Evolutionary conservation across 768 basidiomycete genomes (phyloP), one percentile per base, ranked within the genome.

Genomic region (Leccinum longicurvipes): DNA sequence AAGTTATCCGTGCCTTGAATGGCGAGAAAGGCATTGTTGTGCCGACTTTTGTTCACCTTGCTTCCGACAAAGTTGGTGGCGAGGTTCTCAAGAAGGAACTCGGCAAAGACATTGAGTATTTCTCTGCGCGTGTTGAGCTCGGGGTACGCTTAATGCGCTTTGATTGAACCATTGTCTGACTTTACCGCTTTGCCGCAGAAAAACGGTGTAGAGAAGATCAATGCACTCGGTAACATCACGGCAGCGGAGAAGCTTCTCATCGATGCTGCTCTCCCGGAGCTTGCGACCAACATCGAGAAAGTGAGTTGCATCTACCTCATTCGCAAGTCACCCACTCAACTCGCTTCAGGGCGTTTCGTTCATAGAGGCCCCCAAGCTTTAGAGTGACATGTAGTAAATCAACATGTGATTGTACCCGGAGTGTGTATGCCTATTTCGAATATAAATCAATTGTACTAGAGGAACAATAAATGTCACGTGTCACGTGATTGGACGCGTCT

Each of bases 1-100:
- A 92, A 68, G 76, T 98, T 67, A 79, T 98, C 67, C 82, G 85
- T 42, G 96, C 95, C 21, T 51, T 91, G 61, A 87, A 86, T 57
- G 93, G 94, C 62, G 92, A 94, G 79, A 89, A 88, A 75, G 90
- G 88, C 55, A 85, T 96, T 63, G 73, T 92, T 52, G 82, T 85
- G 1, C 94, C 93, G 4, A 89, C 85, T 59, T 98, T 87, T 65
- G 89, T 99, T 65, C 80, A 88, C 76, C 84, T 87, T 63, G 74
- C 73, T 53, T 86, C 91, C 39, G 90, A 93, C 69, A 73, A 79
- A 57, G 74, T 73, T 59, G 91, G 91, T 32, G 86, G 82, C 34
- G 80, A 82, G n/a, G 83, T 77, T n/a, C 75, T 98, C 65, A 81
- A 80, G 71, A 82, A 82, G 74, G 91, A 92, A 70, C 81, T 98